Base-by-base conservation (phyloP, 805 yeast genomes). In the Starmera dryadoides region DNA sequence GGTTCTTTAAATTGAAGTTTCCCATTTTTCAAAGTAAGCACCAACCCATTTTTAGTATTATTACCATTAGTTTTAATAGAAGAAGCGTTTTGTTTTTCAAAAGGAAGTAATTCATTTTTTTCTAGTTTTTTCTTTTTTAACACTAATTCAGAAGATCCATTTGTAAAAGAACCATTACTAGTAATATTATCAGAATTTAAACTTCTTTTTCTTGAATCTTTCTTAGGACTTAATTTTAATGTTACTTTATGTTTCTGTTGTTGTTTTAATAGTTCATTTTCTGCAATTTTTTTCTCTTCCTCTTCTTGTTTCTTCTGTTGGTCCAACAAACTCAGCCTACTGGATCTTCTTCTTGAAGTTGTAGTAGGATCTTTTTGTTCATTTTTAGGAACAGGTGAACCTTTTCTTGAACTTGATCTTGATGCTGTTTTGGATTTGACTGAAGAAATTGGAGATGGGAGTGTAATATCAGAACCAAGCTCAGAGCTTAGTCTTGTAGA, bases 1-100 rank as follows among this genome's bases (percentile, higher is more conserved):
- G 89, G 88, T 49, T 86, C 93, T 17, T 64, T 56, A 23, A 56
- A 58, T 14, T 41, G 14, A 10, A 30, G 15, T 15, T 17, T 30
- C 12, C 32, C 32, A n/a, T 15, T 17, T 15, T 30, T 30, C 19
- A 30, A 17, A 11, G 32, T 30, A 9, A 30, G 10, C n/a, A 30
- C n/a, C 17, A 30, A 6, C 4, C 26, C 18, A 14, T 18, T 19
- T 9, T 32, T 20, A 6, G 17, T n/a, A 32, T 23, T 6, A 15
- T 30, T 25, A 8, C 5, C 28, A 25, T 25, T n/a, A 25, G 4
- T 25, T 12, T 25, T 25, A 19, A 14, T 21, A 4, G 22, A 16
- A 6, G 34, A 25, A 14, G n/a, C 19, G 11, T 9, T 9, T 4
- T 11, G 28, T 5, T 6, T 6, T 30, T 19, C 28, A 21, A 33